These are phyloP conservation scores for Microcyclospora tardicrescens DNA, from an alignment of 2,329 filamentous ascomycete genomes.

Conservation along the genomic window DNA sequence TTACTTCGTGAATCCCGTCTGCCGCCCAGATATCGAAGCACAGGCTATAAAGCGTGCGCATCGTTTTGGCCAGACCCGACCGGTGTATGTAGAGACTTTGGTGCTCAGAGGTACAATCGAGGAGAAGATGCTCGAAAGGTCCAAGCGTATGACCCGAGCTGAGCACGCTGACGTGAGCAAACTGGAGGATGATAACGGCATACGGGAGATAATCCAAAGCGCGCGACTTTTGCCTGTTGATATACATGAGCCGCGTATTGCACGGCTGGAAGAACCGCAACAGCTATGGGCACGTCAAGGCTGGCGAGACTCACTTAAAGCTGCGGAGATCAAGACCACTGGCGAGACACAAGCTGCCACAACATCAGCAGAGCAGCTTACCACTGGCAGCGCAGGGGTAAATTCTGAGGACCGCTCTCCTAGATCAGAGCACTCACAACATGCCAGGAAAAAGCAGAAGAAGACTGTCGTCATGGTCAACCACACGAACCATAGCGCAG, in stretches of 20 bases:
- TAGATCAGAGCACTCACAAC: too few species aligned
- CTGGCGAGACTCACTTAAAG: constrained; percentile 7
- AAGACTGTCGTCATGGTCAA: too few species aligned
- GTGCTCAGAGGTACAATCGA: constrained; percentile 71
- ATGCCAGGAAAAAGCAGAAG: too few species aligned
- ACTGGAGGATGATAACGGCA: constrained; percentile 45
- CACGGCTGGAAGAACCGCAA: constrained; percentile 28
- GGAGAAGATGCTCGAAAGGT: constrained; percentile 64
- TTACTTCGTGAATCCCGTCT: constrained; percentile 79
- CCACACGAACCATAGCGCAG: too few species aligned
- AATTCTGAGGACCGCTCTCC: too few species aligned
- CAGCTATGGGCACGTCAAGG: constrained; percentile 32
- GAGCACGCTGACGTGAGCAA: constrained; percentile 43
- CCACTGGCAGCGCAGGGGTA: too few species aligned
- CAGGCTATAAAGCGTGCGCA: constrained; percentile 87
- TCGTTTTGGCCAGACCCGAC: constrained; percentile 67
- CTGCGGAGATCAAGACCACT: too few species aligned
- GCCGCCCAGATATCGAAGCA: constrained; percentile 70
- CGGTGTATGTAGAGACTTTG: constrained; percentile 75
- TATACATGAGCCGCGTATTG: constrained; percentile 28
- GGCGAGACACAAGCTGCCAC: too few species aligned
- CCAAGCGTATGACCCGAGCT: constrained; percentile 58
- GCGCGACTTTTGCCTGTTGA: constrained; percentile 37
- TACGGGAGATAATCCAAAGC: constrained; percentile 46
- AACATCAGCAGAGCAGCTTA: too few species aligned